A percentile compares a stretch with the other conserved stretches of the same genome.
Conservation (phyloP, 169 alveolate species). For the Babesia bigemina region DNA sequence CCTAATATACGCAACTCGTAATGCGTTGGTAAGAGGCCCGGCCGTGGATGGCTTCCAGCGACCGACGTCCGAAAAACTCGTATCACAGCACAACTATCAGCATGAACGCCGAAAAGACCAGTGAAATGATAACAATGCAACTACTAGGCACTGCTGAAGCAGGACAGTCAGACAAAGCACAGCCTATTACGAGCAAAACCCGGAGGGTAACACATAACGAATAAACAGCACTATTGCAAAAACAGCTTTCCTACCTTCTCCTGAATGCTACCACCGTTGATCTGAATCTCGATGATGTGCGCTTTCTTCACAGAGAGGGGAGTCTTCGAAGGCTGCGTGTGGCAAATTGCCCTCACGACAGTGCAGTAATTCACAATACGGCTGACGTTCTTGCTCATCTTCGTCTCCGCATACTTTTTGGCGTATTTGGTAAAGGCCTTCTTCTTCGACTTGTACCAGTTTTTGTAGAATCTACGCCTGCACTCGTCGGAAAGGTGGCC, state of each 20-base stretch:
- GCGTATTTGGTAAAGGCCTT: constrained; percentile 98
- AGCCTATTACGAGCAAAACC: too few relatives aligned
- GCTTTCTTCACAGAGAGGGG: constrained; percentile 97
- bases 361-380: constrained; percentile 95
- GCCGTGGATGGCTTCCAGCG: constrained; percentile 10
- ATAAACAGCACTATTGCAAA: too few relatives aligned
- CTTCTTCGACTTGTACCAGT: constrained; percentile 97
- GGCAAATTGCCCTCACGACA: constrained; percentile 98
- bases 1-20: constrained; percentile 61
- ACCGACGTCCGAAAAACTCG: constrained; percentile 17
- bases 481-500: constrained; percentile 96
- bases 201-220: too few relatives aligned
- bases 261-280: constrained; percentile 98
- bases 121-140: too few relatives aligned
- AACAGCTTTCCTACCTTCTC: constrained; percentile 85
- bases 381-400: constrained; percentile 89
- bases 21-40: constrained; percentile 43
- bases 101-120: too few relatives aligned
- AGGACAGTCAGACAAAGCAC: too few relatives aligned
- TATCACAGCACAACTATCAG: too few relatives aligned
- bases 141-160: too few relatives aligned
- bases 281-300: constrained; percentile 98
- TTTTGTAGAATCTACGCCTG: constrained; percentile 98
- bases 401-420: constrained; percentile 85
- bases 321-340: constrained; percentile 96